Base-by-base conservation (phyloP, 371 early-diverging fungal species). In the Furculomyces boomerangus region DNA sequence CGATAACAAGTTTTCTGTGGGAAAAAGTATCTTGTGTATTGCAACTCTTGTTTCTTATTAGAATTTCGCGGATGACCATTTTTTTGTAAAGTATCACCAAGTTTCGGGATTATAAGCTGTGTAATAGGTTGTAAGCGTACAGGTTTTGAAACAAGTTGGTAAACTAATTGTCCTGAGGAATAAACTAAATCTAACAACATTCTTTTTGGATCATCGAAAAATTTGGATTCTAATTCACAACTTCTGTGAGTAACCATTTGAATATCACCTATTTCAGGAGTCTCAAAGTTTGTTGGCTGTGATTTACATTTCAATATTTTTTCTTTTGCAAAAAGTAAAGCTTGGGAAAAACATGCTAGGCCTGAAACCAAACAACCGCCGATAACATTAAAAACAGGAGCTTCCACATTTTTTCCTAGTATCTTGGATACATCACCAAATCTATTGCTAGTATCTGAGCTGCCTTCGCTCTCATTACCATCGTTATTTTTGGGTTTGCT, bases 341-440 rank as follows among this genome's bases (percentile, higher is more conserved):
- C 30, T 37, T 51, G 52, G 18, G 52, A 5, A 51, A 51, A 51
- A 24, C 52, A 51, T 22, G 31, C 14, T 20, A 51, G 52, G 3
- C 35, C 35, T 5, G 32, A 25, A 2, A 22, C 3, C 18, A 31
- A 32, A 26, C 52, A 31, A n/a, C 30, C 20, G 35, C 13, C 37
- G 18, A 32, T 30, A 30, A 14, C 10, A 24, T 30, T 43, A n/a
- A 20, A 16, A 43, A 22, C 43, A 43, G 22, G 10, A n/a, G 20
- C 7, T 20, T 43, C 22, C 18, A 43, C 3, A 5, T 3, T 16
- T 3, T 13, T 43, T 43, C 13, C n/a, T n/a, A n/a, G n/a, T n/a
- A n/a, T n/a, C n/a, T n/a, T n/a, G n/a, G n/a, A n/a, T n/a, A n/a
- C n/a, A n/a, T n/a, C n/a, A n/a, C n/a, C n/a, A n/a, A n/a, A n/a